Conservation (phyloP, 345 rosid species). For the Streptanthus diversifolius region DNA sequence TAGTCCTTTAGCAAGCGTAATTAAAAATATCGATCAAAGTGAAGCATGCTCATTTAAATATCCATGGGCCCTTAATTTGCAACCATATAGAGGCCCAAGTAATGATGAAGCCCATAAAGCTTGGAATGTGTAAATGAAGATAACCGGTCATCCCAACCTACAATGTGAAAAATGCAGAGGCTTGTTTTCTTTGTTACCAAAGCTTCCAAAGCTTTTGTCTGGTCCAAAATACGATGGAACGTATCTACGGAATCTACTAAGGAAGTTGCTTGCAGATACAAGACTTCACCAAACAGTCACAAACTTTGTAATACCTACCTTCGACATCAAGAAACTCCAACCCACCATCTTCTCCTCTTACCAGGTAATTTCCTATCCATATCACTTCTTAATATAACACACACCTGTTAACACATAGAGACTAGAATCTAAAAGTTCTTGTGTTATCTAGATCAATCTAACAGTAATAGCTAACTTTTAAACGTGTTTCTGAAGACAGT, state of each 20-base stretch:
- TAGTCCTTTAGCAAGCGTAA: neutral
- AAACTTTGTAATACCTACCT: constrained; percentile 61
- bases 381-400: neutral
- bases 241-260: constrained; percentile 41
- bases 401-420: neutral
- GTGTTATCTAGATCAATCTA: neutral
- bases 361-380: constrained; percentile 38
- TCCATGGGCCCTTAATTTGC: constrained; percentile 6
- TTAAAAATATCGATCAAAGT: neutral
- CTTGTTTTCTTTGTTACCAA: constrained; percentile 26
- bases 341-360: constrained; percentile 66
- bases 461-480: neutral
- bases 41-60: neutral
- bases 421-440: neutral
- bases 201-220: constrained; percentile 40
- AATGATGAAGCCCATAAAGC: neutral
- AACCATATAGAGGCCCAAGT: neutral
- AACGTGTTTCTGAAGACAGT: constrained; percentile 29
- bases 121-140: neutral
- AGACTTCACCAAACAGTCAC: constrained; percentile 62
- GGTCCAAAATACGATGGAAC: constrained; percentile 72
- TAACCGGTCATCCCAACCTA: neutral
- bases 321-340: constrained; percentile 64
- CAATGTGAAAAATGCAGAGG: constrained; percentile 36
- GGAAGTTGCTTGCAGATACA: constrained; percentile 33